Evolutionary conservation across 75 land plant species (phyloP), one percentile per base, ranked within the genome.

Genomic region (Ceratopteris richardii): DNA sequence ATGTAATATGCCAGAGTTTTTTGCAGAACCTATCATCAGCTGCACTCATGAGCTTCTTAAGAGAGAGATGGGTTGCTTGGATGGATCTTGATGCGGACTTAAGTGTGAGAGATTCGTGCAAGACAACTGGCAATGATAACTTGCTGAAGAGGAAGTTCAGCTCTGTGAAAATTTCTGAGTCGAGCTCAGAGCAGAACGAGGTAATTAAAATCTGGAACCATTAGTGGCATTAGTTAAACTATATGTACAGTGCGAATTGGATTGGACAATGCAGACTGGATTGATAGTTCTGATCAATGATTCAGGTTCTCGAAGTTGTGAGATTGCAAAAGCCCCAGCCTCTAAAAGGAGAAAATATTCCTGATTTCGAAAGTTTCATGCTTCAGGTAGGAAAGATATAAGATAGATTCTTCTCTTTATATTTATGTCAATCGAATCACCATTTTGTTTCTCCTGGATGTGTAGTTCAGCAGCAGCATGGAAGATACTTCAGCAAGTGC

Each of bases 401-500:
- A n/a, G n/a, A n/a, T n/a, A n/a, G n/a, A n/a, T n/a, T n/a, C n/a
- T n/a, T n/a, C n/a, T n/a, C n/a, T n/a, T n/a, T n/a, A n/a, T 65
- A 0, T 61, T 68, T 29, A 57, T 52, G 2, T 65, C 60, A 19
- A n/a, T n/a, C n/a, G n/a, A n/a, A 17, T 33, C 13, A 1, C 21
- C 12, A 21, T 51, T 77, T n/a, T n/a, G n/a, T n/a, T n/a, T n/a
- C n/a, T n/a, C n/a, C 9, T 9, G 7, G 9, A 33, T 33, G 3
- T 33, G 37, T 33, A 84, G 87, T 64, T 80, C 11, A 77, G 83
- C 71, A 80, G 80, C 61, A 81, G 80, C 17, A 40, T 76, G 36
- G 87, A 84, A 60, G 87, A 84, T 36, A 71, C 70, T 73, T 68
- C 77, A 24, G 44, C 54, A 13, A 77, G 83, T 43, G 74, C 73